These are phyloP conservation scores for Chrysochromulina parva DNA, from an alignment of 78 protist species.

Conservation along the genomic window DNA sequence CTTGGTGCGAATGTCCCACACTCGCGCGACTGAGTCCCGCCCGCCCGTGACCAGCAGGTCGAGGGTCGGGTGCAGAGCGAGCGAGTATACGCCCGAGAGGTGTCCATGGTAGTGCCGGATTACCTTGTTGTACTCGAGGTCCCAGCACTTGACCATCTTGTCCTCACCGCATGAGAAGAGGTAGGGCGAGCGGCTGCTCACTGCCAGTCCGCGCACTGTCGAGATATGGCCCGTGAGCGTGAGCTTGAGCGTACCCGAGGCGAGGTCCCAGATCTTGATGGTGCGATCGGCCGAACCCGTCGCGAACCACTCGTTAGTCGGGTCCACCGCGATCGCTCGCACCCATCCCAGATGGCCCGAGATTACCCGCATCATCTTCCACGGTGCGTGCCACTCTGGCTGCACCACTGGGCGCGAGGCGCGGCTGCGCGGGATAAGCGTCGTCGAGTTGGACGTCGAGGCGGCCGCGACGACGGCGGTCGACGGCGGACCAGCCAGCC, in stretches of 20 bases:
- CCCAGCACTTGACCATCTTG: conserved; percentile 96
- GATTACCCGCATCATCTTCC: conserved; percentile 69
- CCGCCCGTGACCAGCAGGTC: conserved; percentile 97
- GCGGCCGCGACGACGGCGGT: not conserved
- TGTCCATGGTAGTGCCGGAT: conserved; percentile 87
- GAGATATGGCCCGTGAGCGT: conserved; percentile 95
- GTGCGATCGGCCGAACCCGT: conserved; percentile 95
- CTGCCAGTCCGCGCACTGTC: conserved; percentile 66
- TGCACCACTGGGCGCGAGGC: not conserved
- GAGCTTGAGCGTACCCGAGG: conserved; percentile 79
- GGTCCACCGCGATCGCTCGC: conserved; percentile 89
- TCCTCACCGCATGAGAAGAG: conserved; percentile 97
- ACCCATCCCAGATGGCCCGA: conserved; percentile 90
- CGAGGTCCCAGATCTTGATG: conserved; percentile 96
- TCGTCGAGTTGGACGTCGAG: not conserved
- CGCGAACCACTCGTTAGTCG: conserved; percentile 92
- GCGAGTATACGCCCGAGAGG: conserved; percentile 83
- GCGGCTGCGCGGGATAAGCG: not conserved
- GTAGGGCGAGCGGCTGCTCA: conserved; percentile 87
- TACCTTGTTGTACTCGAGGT: conserved; percentile 81
- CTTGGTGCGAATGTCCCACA: conserved; percentile 96
- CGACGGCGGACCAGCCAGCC: not conserved
- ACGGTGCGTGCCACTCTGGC: conserved; percentile 71
- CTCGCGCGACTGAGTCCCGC: conserved; percentile 83
- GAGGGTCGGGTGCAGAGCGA: conserved; percentile 92